Percentiles rank a stretch among this genome's conserved stretches.
These are phyloP conservation scores for Puccinia coronata DNA, from an alignment of 1,284 basidiomycete species.

Conservation along the genomic window DNA sequence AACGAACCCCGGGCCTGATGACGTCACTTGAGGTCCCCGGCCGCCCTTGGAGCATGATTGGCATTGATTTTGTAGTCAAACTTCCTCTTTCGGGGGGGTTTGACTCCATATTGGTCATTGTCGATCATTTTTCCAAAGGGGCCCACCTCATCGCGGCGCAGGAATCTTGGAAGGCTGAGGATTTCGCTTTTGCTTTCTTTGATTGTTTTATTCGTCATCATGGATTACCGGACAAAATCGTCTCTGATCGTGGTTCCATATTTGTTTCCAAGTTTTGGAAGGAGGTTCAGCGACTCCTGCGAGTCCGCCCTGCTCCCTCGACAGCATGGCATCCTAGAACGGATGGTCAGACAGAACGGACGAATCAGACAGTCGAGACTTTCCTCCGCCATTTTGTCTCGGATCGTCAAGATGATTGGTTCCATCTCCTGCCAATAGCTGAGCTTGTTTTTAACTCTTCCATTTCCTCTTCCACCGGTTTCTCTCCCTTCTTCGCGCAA, in stretches of 20 bases:
- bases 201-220: too few relatives aligned
- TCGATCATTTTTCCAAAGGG: too few relatives aligned
- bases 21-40: too few relatives aligned
- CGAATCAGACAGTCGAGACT: not conserved
- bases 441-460: not conserved
- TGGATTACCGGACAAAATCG: not conserved
- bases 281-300: not conserved
- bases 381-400: constrained; percentile 8
- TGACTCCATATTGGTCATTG: too few relatives aligned
- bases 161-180: not conserved
- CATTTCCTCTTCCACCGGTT: not conserved
- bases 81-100: too few relatives aligned
- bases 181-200: too few relatives aligned
- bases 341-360: not conserved
- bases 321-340: not conserved
- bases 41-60: too few relatives aligned
- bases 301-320: not conserved
- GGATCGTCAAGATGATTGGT: not conserved
- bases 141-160: too few relatives aligned
- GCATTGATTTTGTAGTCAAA: too few relatives aligned
- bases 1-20: too few relatives aligned
- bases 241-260: not conserved
- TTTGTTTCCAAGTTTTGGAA: constrained; percentile 9
- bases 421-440: not conserved
- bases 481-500: not conserved